Evolutionary conservation across 2,329 filamentous ascomycete species (phyloP).

Genomic region (Aspergillus costaricaensis): DNA sequence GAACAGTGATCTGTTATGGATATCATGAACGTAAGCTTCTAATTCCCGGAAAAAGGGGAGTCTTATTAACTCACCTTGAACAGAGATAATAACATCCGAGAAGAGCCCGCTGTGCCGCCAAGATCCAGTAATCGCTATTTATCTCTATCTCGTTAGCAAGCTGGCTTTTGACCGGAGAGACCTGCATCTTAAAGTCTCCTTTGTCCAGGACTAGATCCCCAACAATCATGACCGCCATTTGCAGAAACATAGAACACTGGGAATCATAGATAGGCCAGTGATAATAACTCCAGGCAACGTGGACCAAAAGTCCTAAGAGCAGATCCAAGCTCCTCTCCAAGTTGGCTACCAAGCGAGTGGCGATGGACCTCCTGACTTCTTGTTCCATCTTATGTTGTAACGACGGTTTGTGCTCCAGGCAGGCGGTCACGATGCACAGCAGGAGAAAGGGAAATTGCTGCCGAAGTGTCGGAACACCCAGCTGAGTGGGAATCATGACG

Average conservation of each 20-base stretch:
- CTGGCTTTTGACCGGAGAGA: not conserved
- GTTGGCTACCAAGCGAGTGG: constrained; percentile 1
- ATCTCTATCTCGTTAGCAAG: not conserved
- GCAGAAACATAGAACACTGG: constrained; percentile 8
- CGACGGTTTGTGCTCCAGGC: not conserved
- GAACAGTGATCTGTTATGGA: constrained; percentile 1
- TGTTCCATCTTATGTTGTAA: constrained; percentile 1
- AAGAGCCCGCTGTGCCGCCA: constrained; percentile 5
- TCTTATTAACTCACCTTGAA: not conserved
- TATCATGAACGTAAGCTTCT: not conserved
- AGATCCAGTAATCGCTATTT: not conserved
- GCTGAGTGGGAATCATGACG: constrained; percentile 1
- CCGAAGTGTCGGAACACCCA: not conserved
- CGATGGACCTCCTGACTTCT: not conserved
- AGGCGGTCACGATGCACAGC: constrained; percentile 2
- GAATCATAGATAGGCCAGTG: constrained; percentile 8
- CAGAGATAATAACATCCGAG: constrained; percentile 12
- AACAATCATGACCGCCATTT: constrained; percentile 6
- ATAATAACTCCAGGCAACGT: constrained; percentile 13
- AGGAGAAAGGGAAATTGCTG: constrained; percentile 9
- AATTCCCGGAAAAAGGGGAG: too few relatives aligned
- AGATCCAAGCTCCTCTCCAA: constrained; percentile 13
- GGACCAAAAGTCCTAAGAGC: constrained; percentile 12
- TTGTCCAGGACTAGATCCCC: not conserved
- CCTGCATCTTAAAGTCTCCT: not conserved